Conservation (phyloP, 371 early-diverging fungal genomes). For the Actinomortierella ambigua region DNA sequence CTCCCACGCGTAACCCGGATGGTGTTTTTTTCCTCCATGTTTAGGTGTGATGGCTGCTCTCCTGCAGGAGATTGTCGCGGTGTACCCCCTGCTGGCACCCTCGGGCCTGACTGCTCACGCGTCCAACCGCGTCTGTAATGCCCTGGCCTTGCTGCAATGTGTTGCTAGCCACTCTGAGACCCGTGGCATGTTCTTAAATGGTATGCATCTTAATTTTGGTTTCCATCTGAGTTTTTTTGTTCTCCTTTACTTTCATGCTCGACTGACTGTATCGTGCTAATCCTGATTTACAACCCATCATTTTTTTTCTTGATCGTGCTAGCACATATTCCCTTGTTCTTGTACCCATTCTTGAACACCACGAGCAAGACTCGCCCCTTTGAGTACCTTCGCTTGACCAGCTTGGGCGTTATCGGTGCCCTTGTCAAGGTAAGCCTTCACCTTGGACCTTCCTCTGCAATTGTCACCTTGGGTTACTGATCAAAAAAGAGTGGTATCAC, state of each 20-base stretch:
- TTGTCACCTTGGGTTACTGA: not conserved
- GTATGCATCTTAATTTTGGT: constrained; percentile 39
- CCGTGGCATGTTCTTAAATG: constrained; percentile 84
- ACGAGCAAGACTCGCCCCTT: constrained; percentile 92
- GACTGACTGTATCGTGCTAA: no score
- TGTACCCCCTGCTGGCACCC: constrained; percentile 90
- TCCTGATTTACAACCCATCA: not conserved
- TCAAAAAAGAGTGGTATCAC: not conserved
- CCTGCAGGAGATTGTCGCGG: constrained; percentile 92
- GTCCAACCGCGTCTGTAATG: constrained; percentile 96
- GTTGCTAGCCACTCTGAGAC: constrained; percentile 96
- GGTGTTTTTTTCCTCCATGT: constrained; percentile 6
- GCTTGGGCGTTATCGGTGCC: constrained; percentile 95
- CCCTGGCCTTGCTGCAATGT: constrained; percentile 93
- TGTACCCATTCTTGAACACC: constrained; percentile 98
- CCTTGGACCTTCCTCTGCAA: not conserved
- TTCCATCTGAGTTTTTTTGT: constrained; percentile 27
- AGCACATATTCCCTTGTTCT: constrained; percentile 96
- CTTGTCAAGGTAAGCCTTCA: constrained; percentile 82
- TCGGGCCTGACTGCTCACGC: constrained; percentile 84
- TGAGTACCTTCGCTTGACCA: constrained; percentile 93
- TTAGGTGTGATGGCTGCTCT: constrained; percentile 91
- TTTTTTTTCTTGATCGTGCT: constrained; percentile 5
- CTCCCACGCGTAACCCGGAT: no score
- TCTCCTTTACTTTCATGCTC: no score